Evolutionary conservation across 192 early-diverging fungal species (phyloP).

Genomic region (Backusella circina): DNA sequence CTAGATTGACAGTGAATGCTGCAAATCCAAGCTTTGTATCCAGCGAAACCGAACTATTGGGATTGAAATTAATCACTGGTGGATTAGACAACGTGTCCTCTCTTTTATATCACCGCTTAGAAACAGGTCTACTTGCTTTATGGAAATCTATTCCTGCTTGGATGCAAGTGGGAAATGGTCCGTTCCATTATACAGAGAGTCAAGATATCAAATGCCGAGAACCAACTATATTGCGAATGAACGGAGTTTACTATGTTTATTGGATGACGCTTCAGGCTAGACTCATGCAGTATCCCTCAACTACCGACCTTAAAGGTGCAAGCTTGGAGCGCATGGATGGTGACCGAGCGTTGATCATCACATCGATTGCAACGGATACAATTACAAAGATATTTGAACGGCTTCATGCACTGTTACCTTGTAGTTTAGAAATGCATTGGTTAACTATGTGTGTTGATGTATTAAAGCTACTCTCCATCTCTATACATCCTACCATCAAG

Average conservation of each 20-base stretch:
- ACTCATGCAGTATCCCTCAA: slow-evolving; percentile 6
- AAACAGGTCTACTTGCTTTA: slow-evolving; percentile 12
- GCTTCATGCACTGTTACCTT: slow-evolving; percentile 9
- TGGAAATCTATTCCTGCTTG: slow-evolving; percentile 13
- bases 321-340: slow-evolving; percentile 13
- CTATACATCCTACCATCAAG: neutral
- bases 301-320: slow-evolving; percentile 6
- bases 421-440: slow-evolving; percentile 22
- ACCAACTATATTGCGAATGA: slow-evolving; percentile 6
- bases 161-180: slow-evolving; percentile 6
- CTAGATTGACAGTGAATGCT: slow-evolving; percentile 1
- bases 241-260: slow-evolving; percentile 11
- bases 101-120: slow-evolving; percentile 1
- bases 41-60: neutral
- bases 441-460: slow-evolving; percentile 17
- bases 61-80: neutral
- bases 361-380: slow-evolving; percentile 22
- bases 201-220: slow-evolving; percentile 6
- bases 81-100: neutral
- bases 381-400: slow-evolving; percentile 9
- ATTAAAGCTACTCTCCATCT: neutral
- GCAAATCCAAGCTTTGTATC: neutral
- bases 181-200: slow-evolving; percentile 9
- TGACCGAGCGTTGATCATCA: slow-evolving; percentile 13
- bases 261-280: slow-evolving; percentile 21